phyloP scores from a whole-genome alignment of 345 rosid species.

The Lepidium aucheri region DNA sequence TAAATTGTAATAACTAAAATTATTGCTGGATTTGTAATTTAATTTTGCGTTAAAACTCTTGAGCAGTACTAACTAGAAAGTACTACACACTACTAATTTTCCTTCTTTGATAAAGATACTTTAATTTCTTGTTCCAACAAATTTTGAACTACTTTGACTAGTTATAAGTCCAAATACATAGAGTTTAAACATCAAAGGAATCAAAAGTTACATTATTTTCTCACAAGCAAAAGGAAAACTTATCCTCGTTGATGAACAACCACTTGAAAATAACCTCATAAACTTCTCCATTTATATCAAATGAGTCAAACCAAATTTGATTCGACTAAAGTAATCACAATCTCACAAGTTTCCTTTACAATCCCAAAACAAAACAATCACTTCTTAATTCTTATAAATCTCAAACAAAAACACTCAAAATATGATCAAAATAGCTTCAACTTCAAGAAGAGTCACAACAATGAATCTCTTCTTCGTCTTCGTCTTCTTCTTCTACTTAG shows the following conservation, averaged over 20 bases:
- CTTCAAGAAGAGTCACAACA: neutral
- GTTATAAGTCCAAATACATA: neutral
- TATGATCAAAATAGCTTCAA: slow-evolving; percentile 4
- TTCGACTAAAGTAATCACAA: neutral
- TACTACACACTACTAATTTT: too few relatives aligned
- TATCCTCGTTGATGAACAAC: slow-evolving; percentile 26
- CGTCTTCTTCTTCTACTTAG: neutral
- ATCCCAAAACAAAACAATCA: neutral
- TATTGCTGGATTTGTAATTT: too few relatives aligned
- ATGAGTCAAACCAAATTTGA: slow-evolving; percentile 22
- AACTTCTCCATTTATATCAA: neutral
- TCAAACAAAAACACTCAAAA: slow-evolving; percentile 5
- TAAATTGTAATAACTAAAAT: too few relatives aligned
- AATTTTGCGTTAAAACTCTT: too few relatives aligned
- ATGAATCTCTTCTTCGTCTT: neutral
- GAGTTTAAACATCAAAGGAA: neutral
- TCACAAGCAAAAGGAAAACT: slow-evolving; percentile 17
- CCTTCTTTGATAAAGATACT: too few relatives aligned
- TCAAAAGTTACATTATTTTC: slow-evolving; percentile 9
- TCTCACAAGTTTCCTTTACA: slow-evolving; percentile 18
- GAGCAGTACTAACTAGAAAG: too few relatives aligned
- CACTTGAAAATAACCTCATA: slow-evolving; percentile 16
- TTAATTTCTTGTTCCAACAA: too few relatives aligned
- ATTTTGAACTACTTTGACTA: slow-evolving; percentile 8
- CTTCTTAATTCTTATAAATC: slow-evolving; percentile 2